Percentiles rank a stretch among this genome's conserved stretches.
Evolutionary conservation across 129 eudicot species (phyloP).

Genomic region (Artemisia argyi): DNA sequence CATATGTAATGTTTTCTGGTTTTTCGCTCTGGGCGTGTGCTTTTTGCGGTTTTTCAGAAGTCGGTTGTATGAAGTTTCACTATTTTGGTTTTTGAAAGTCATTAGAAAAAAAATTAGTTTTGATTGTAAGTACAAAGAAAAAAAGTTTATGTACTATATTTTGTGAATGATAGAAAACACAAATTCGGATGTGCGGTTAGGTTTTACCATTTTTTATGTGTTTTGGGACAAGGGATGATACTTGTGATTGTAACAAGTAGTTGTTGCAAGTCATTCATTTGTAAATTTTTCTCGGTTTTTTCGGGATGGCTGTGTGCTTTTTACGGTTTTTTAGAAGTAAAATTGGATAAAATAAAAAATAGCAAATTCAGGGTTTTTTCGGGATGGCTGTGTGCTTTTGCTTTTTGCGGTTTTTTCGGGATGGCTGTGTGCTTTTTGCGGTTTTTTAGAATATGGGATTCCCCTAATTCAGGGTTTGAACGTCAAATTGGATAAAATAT

Average conservation of each 20-base stretch:
- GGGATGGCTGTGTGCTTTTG: neutral
- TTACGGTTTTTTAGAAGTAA: neutral
- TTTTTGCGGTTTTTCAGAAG: too few species aligned
- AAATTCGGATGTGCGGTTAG: too few species aligned
- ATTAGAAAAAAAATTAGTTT: too few species aligned
- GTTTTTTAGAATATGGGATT: neutral
- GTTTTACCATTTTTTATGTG: constrained; percentile 15
- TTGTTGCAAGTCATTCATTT: constrained; percentile 13
- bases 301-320: neutral
- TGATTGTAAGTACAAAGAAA: too few species aligned
- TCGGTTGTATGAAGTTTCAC: too few species aligned
- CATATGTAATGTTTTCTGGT: too few species aligned
- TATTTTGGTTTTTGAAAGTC: too few species aligned
- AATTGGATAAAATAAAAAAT: neutral
- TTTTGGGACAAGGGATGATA: constrained; percentile 18
- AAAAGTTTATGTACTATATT: too few species aligned
- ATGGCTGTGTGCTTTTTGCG: neutral
- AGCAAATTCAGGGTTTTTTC: too few species aligned
- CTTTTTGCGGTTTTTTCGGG: neutral
- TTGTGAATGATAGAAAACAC: too few species aligned
- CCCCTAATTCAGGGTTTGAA: neutral
- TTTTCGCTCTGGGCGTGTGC: too few species aligned
- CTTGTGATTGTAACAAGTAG: constrained; percentile 20
- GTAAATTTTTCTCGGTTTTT: neutral
- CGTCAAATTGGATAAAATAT: neutral